These are phyloP conservation scores for Alloteropsis semialata DNA, from an alignment of 176 grass and related monocot species.

Conservation along the genomic window DNA sequence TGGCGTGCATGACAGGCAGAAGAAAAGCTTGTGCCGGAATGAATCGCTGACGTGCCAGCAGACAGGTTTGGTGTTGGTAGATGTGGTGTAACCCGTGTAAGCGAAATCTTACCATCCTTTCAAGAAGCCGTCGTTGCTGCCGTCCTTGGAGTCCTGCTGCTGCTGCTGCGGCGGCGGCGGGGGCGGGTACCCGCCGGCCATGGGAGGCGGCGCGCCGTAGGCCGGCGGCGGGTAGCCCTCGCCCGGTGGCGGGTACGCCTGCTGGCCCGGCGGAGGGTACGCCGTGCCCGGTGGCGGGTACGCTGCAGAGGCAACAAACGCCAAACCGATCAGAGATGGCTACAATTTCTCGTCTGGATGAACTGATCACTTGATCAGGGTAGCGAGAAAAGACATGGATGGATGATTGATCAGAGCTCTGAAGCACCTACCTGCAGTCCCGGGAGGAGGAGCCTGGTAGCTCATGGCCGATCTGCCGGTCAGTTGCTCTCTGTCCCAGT, in stretches of 20 bases:
- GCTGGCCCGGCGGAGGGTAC: slow-evolving; percentile 41
- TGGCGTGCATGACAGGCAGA: neutral
- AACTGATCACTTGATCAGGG: too few relatives aligned
- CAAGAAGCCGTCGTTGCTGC: slow-evolving; percentile 52
- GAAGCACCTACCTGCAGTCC: slow-evolving; percentile 23
- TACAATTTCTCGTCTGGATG: neutral
- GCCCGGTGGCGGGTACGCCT: slow-evolving; percentile 16
- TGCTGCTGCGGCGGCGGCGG: slow-evolving; percentile 22
- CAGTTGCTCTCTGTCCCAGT: too few relatives aligned
- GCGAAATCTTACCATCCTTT: slow-evolving; percentile 60
- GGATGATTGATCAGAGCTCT: too few relatives aligned
- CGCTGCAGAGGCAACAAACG: neutral
- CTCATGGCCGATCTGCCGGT: slow-evolving; percentile 18
- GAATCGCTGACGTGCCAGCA: neutral
- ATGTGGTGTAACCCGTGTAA: too few relatives aligned
- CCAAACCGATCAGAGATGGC: neutral
- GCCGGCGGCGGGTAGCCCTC: slow-evolving; percentile 42
- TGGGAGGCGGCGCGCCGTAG: slow-evolving; percentile 50
- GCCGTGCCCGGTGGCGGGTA: slow-evolving; percentile 39
- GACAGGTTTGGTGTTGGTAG: neutral
- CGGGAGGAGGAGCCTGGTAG: slow-evolving; percentile 36
- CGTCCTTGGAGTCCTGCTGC: slow-evolving; percentile 16
- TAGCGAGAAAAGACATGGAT: neutral
- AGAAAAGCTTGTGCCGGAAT: neutral
- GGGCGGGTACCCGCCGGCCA: slow-evolving; percentile 32